These are phyloP conservation scores for Sarocladium strictum DNA, from an alignment of 2,329 filamentous ascomycete genomes.

Conservation along the genomic window DNA sequence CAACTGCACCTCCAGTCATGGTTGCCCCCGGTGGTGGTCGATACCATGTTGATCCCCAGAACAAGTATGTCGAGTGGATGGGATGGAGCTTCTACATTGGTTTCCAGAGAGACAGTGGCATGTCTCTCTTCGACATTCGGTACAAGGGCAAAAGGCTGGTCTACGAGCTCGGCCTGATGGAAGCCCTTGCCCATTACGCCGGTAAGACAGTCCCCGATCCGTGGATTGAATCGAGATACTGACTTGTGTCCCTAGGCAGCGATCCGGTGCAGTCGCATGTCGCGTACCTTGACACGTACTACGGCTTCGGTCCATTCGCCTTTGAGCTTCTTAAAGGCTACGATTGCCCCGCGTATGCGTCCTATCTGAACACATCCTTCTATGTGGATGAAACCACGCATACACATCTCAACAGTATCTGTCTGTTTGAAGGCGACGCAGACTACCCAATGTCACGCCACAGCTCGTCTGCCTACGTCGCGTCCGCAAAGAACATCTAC, in stretches of 20 bases:
- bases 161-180: constrained; percentile 49
- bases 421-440: constrained; percentile 47
- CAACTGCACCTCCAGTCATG: constrained; percentile 11
- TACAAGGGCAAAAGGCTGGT: constrained; percentile 49
- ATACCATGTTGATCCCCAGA: constrained; percentile 13
- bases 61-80: constrained; percentile 15
- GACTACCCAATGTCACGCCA: constrained; percentile 46
- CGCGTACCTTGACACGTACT: constrained; percentile 38
- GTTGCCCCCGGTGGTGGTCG: constrained; percentile 11
- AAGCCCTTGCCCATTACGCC: constrained; percentile 46
- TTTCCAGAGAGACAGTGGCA: constrained; percentile 40
- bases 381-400: constrained; percentile 34
- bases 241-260: background rate
- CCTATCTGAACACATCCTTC: constrained; percentile 39
- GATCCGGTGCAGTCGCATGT: constrained; percentile 38
- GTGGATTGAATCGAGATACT: too few species aligned
- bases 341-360: constrained; percentile 44
- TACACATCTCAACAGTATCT: constrained; percentile 43
- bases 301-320: constrained; percentile 38
- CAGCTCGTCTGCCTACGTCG: constrained; percentile 31
- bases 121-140: constrained; percentile 43
- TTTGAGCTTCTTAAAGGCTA: constrained; percentile 40
- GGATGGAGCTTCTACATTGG: constrained; percentile 47
- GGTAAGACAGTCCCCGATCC: background rate
- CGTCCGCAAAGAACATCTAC: constrained; percentile 40